Base-by-base conservation (phyloP, 805 yeast genomes). In the Pichia manshurica region DNA sequence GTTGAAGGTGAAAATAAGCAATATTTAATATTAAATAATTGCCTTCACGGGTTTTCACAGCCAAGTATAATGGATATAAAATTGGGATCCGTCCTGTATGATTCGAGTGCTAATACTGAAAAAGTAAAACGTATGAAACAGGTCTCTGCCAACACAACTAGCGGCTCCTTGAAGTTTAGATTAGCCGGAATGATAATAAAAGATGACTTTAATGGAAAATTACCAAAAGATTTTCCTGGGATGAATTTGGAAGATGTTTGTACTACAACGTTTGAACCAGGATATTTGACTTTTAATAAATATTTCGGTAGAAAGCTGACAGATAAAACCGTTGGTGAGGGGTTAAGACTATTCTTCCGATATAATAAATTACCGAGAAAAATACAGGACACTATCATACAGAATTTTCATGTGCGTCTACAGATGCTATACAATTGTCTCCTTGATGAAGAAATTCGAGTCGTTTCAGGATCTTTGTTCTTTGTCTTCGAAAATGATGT, bases 41-140 rank as follows among this genome's bases (percentile, higher is more conserved):
- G 83, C 3, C 67, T 84, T 25, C 61, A 74, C 46, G 87, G 87
- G 0, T 85, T 72, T 59, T 59, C 43, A 4, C 65, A 69, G 40
- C 97, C 98, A 0, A 77, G 84, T 46, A 74, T 93, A 2, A 58
- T 91, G 52, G 99, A 91, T 62, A 77, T 91, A 41, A 91, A 91
- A 61, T 69, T 91, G 3, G 99, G 99, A 0, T 64, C 79, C 5
- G 59, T 73, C 9, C 66, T 91, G 33, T 79, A 83, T 56, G 98
- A 91, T 63, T 78, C 73, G 5, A 55, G 58, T 13, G 79, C 87
- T 1, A 52, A 76, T 3, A 60, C 54, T 0, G 96, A 79, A 25
- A 91, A 93, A 58, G 71, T 65, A 15, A 65, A 65, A 43, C 63
- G 98, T 37, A 66, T 91, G 58, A 67, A 65, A 25, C 65, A 71